Evolutionary conservation across 495 filamentous ascomycete species (phyloP), one percentile per base, ranked within the genome.

Genomic region (Pyronema omphalodes): DNA sequence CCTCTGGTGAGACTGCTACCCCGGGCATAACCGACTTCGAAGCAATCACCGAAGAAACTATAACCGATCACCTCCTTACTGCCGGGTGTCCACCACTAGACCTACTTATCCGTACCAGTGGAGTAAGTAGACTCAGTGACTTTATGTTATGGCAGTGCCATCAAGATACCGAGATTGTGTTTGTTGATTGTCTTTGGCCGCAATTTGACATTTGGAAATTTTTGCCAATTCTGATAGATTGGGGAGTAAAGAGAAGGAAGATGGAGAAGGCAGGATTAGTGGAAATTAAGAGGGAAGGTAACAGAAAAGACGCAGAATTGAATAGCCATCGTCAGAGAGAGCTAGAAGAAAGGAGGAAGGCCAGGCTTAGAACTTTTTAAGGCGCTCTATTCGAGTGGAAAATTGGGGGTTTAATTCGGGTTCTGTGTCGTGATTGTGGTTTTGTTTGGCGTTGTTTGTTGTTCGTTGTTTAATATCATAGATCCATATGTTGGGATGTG

Each of bases 131-230:
- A 17, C 68, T 98, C 54, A 93, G 86, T 60, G 91, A 98, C 63
- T 98, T 96, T 62, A 88, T 98, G 88, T 79, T 98, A 51, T 98
- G 91, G 91, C 91, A 98, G 68, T 88, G 84, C 60, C 88, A 96
- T 60, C 74, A 93, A 61, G 73, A 89, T 43, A 96, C 91, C 0
- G 82, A 94, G 52, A 82, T 96, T 52, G 84, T 86, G 39, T 98
- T 96, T 68, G 66, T 94, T 40, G 77, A 94, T 54, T 89, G 86
- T 53, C 69, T 96, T 43, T 98, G 91, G 91, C 91, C 91, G 3
- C 87, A 96, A 59, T 94, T 98, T 59, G 88, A 93, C 63, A 72
- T 98, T 9, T 93, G 88, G 88, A 73, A 86, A 43, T 96, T 98
- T 68, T 60, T 98, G 23, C 91, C 93, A 0, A 87, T 96, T 4